Base-by-base conservation (phyloP, 495 filamentous ascomycete species). In the Hypomontagnella monticulosa region DNA sequence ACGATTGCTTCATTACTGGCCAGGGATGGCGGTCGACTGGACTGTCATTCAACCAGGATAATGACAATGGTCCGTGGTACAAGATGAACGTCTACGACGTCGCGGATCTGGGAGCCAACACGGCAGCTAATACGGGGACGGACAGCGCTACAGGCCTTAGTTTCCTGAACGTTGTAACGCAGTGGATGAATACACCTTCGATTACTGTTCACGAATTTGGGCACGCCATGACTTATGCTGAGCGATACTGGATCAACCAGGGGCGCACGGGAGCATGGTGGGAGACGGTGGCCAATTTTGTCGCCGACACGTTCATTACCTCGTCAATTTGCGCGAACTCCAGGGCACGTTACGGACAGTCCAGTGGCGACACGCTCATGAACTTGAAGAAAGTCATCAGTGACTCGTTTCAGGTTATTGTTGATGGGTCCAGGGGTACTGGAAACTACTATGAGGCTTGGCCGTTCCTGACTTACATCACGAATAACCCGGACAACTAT, bases 71-170 rank as follows among this genome's bases (percentile, higher is more conserved):
- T 3, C 74, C 77, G 1, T 81, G 66, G 61, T 76, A 79, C 51
- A 81, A 81, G 57, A 69, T 78, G 63, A 81, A 81, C 59, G 66
- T 81, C 49, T 81, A 81, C 63, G 63, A 71, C 4, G 73, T 78
- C 14, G 70, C 70, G 4, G 44, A 53, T 19, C 61, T 80, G 12
- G 69, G 69, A n/a, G 63, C 73, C 14, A 75, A 73, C 42, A 76
- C 79, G 1, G 79, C 79, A 3, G 78, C 75, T 33, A 78, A 78
- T 63, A 78, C 76, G 1, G 75, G 76, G 36, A 70, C 71, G 0
- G 74, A 78, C 33, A 51, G 50, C 7, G 54, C 57, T 1, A 68
- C 67, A 10, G 79, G 79, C 0, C 62, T 79, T 0, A 70, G 73
- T 10, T 80, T 71, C 56, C 69, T 81, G 34, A 80, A 80, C 52